A percentile compares a stretch with the other conserved stretches of the same genome.
These are phyloP conservation scores for Chrysanthemum makinoi DNA, from an alignment of 129 eudicot genomes.

Conservation along the genomic window DNA sequence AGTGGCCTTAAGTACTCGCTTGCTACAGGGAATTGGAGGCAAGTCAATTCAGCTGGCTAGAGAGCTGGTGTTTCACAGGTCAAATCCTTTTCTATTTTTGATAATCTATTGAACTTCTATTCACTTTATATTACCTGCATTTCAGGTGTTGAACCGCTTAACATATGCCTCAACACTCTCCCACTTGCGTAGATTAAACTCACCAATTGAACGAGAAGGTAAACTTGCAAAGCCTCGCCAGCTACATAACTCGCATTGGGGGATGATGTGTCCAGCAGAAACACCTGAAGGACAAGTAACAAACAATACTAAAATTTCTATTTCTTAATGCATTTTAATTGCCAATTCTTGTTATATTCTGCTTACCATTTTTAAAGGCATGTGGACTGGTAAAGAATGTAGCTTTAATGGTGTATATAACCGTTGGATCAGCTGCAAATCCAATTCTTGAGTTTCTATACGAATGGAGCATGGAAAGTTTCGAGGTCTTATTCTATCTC, in stretches of 20 bases:
- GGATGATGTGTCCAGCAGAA: constrained; percentile 83
- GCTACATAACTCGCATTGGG: constrained; percentile 80
- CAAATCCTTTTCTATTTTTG: background rate
- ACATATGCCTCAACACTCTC: constrained; percentile 82
- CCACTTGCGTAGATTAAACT: constrained; percentile 69
- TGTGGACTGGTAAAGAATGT: no score
- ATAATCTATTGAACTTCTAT: background rate
- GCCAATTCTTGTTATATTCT: no score
- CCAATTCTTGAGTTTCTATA: no score
- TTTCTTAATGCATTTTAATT: background rate
- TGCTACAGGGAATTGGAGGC: no score
- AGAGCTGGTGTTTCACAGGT: constrained; percentile 89
- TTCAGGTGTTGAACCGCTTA: constrained; percentile 65
- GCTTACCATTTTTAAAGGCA: no score
- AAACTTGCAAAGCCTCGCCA: constrained; percentile 80
- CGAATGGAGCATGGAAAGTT: no score
- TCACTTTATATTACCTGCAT: background rate
- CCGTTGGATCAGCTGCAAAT: no score
- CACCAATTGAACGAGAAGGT: constrained; percentile 77
- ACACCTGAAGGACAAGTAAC: constrained; percentile 81
- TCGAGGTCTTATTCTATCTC: no score
- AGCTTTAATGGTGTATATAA: no score
- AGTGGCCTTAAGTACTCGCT: no score
- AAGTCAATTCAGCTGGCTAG: constrained; percentile 72
- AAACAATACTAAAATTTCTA: background rate